Evolutionary conservation across 1,284 basidiomycete genomes (phyloP), one percentile per base, ranked within the genome.

Genomic region (Ganoderma boninense): DNA sequence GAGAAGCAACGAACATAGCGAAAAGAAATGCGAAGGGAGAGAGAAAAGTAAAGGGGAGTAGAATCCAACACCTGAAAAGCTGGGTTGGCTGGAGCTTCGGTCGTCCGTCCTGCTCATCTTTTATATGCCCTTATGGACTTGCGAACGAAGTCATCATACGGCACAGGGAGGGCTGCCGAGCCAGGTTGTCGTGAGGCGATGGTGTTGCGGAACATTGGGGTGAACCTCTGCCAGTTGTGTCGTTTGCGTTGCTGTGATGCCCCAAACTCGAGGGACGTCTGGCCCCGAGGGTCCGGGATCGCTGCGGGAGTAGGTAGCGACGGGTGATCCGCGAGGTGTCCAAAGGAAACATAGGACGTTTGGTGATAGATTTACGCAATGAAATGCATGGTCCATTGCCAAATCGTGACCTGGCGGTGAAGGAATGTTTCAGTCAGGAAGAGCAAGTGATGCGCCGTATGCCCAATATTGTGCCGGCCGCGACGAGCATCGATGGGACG

Each of bases 1-100:
- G 69, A 20, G 71, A 60, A 67, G 69, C 43, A 62, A 68, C 66
- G 71, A 74, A 69, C 75, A 77, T 74, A 66, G 49, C 64, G 57
- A 64, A 20, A 59, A 54, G 35, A 62, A 61, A 62, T n/a, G n/a
- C n/a, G n/a, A n/a, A n/a, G 35, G 3, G 7, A 35, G 35, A 71
- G 54, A 66, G n/a, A 7, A 46, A 18, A n/a, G n/a, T 18, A 7
- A n/a, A 71, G 69, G 61, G 57, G 67, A 59, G 67, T 44, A 67
- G 69, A 68, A 65, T 71, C 49, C 56, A 68, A 43, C 32, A 66
- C 64, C 71, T 67, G 68, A 64, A 54, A 64, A 72, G 65, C 71
- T 69, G 68, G 68, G 54, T 63, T 63, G 60, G 49, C 13, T 52
- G 3, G 23, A 26, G 49, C 26, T 11, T 26, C 14, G 49, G 11